Conservation (phyloP, 2,329 filamentous ascomycete genomes). For the Bertia moriformis region DNA sequence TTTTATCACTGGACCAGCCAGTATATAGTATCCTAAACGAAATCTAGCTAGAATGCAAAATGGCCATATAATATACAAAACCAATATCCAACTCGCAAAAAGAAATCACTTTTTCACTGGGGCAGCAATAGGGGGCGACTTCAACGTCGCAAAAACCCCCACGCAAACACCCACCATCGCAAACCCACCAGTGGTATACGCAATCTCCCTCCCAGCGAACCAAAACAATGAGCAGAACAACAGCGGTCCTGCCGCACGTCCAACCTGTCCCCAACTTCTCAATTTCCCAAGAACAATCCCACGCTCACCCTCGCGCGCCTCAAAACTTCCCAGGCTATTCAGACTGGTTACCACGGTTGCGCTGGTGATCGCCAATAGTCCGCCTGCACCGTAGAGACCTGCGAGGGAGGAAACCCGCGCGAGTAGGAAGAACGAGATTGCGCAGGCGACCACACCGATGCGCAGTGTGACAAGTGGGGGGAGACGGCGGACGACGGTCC, state of each 20-base stretch:
- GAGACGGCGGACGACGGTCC: slow-evolving; percentile 43
- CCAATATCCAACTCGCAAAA: too few relatives aligned
- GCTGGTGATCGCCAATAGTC: slow-evolving; percentile 47
- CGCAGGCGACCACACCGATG: slow-evolving; percentile 40
- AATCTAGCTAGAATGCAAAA: too few relatives aligned
- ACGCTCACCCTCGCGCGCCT: slow-evolving; percentile 41
- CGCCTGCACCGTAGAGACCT: slow-evolving; percentile 43
- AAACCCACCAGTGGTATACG: slow-evolving; percentile 44
- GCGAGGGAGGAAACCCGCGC: slow-evolving; percentile 33
- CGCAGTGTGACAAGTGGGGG: slow-evolving; percentile 48
- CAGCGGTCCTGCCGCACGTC: slow-evolving; percentile 45
- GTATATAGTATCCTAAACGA: too few relatives aligned
- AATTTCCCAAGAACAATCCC: slow-evolving; percentile 39
- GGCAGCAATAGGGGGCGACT: background rate
- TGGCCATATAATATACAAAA: too few relatives aligned
- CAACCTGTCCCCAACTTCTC: slow-evolving; percentile 36
- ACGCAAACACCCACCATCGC: slow-evolving; percentile 41
- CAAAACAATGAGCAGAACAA: slow-evolving; percentile 56
- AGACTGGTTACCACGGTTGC: slow-evolving; percentile 55
- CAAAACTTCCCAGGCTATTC: slow-evolving; percentile 51
- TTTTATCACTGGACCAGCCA: too few relatives aligned
- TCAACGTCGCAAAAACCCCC: background rate
- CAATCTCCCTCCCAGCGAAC: slow-evolving; percentile 52
- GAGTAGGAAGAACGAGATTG: slow-evolving; percentile 45
- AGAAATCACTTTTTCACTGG: too few relatives aligned